Evolutionary conservation across 169 alveolate species (phyloP).

Genomic region (Plasmodium cynomolgi): DNA sequence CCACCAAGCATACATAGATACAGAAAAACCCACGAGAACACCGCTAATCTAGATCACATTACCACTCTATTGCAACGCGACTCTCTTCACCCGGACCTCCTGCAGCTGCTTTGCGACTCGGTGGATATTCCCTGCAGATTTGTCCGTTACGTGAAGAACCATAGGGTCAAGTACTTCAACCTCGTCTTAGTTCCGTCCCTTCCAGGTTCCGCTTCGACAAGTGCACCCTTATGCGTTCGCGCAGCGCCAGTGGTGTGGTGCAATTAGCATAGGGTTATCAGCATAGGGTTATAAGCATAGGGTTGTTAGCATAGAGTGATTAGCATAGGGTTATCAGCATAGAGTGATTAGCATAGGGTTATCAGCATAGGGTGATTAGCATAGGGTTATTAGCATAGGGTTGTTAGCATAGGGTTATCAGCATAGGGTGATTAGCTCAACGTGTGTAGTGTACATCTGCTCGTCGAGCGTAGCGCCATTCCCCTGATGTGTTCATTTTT

Average conservation of each 20-base stretch:
- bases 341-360: neutral
- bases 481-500: neutral
- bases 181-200: constrained; percentile 56
- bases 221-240: no score
- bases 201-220: constrained; percentile 8
- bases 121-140: constrained; percentile 57
- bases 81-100: neutral
- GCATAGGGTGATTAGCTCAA: neutral
- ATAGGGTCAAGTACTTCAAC: constrained; percentile 12
- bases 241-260: neutral
- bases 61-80: neutral
- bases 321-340: neutral
- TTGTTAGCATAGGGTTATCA: no score
- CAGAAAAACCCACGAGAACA: neutral
- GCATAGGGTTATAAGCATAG: neutral
- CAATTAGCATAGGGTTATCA: no score
- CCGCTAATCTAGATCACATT: neutral
- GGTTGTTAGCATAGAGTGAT: neutral
- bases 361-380: neutral
- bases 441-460: neutral
- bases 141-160: constrained; percentile 23
- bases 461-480: neutral
- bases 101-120: constrained; percentile 42
- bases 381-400: no score
- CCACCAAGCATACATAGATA: neutral